phyloP scores from a whole-genome alignment of 495 filamentous ascomycete genomes.

The Xylaria telfairii region DNA sequence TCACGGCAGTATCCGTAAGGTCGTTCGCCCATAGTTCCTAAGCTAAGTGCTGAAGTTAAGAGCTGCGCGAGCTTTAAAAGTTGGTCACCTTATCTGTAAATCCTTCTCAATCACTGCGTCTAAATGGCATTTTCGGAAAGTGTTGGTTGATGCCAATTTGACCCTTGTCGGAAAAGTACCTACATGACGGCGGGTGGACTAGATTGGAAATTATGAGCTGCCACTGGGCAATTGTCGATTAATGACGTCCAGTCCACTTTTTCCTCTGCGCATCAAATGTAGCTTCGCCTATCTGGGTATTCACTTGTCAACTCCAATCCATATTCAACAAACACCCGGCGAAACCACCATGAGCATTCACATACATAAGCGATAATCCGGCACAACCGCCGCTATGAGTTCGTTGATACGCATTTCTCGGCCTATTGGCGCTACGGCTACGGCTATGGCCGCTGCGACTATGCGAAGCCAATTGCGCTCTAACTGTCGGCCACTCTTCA shows the following conservation, averaged over 20 bases:
- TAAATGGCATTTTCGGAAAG: background rate
- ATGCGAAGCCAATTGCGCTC: conserved; percentile 26
- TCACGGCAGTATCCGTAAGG: background rate
- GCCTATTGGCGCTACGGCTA: conserved; percentile 22
- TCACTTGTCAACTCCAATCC: background rate
- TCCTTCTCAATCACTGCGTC: background rate
- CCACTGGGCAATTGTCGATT: conserved; percentile 10
- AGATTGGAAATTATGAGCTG: conserved; percentile 11
- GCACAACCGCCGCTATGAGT: conserved; percentile 31
- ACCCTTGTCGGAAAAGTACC: background rate
- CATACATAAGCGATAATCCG: conserved; percentile 18
- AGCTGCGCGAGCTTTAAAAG: background rate
- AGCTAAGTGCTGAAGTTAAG: background rate
- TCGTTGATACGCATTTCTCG: conserved; percentile 32
- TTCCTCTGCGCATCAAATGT: conserved; percentile 22
- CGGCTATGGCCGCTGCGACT: conserved; percentile 24
- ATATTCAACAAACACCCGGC: background rate
- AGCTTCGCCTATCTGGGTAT: background rate
- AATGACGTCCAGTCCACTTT: conserved; percentile 36
- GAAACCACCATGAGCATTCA: conserved; percentile 30
- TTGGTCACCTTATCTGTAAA: background rate
- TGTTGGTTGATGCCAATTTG: background rate
- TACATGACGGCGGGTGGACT: background rate
- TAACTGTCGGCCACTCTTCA: conserved; percentile 18
- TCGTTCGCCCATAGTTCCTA: background rate